These are phyloP conservation scores for Amanita subjunquillea DNA, from an alignment of 768 basidiomycete genomes.

Conservation along the genomic window DNA sequence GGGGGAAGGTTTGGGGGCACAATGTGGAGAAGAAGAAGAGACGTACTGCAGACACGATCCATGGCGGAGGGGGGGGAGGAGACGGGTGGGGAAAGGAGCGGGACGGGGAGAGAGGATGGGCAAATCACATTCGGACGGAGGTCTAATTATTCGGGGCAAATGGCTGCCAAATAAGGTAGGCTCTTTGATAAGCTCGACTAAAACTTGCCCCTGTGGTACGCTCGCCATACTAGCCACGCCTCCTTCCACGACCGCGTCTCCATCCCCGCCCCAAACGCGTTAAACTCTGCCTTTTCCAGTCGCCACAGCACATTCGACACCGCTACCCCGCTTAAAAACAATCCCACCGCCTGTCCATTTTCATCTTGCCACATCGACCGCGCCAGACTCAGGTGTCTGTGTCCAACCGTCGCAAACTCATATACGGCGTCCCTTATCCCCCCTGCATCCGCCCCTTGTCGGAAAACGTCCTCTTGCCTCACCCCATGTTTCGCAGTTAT, in stretches of 20 bases:
- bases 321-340: conserved; percentile 71
- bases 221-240: conserved; percentile 56
- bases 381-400: conserved; percentile 71
- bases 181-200: conserved; percentile 12
- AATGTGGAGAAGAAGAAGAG: conserved; percentile 6
- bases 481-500: conserved; percentile 72
- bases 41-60: conserved; percentile 57
- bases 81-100: conserved; percentile 8
- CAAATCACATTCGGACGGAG: conserved; percentile 29
- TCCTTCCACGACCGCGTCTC: conserved; percentile 68
- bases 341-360: conserved; percentile 50
- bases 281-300: conserved; percentile 61
- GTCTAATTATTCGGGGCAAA: conserved; percentile 34
- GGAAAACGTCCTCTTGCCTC: conserved; percentile 71
- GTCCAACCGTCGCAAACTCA: conserved; percentile 72
- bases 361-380: conserved; percentile 47
- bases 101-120: conserved; percentile 7
- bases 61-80: conserved; percentile 22
- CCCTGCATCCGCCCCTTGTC: conserved; percentile 38
- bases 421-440: conserved; percentile 73
- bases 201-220: conserved; percentile 29
- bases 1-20: conserved; percentile 6
- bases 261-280: conserved; percentile 56
- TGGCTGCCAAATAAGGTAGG: not conserved
- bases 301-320: conserved; percentile 50